Base-by-base conservation (phyloP, 495 filamentous ascomycete genomes). In the Recurvomyces mirabilis region DNA sequence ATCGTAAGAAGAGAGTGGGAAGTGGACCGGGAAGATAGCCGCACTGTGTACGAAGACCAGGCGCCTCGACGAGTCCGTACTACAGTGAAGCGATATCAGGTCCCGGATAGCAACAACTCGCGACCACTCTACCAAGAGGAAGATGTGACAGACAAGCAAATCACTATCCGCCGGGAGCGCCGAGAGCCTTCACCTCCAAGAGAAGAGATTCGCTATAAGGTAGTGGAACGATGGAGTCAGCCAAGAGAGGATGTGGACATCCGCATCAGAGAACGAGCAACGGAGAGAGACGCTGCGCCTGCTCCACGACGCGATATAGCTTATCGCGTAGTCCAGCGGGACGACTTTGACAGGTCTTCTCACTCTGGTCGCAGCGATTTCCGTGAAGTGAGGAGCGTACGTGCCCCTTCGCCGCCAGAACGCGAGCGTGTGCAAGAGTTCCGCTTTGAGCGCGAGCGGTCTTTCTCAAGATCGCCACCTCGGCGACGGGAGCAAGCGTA, bases 1-100 rank as follows among this genome's bases (percentile, higher is more conserved):
- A n/a, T n/a, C n/a, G n/a, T n/a, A n/a, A n/a, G n/a, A n/a, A n/a
- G n/a, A n/a, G n/a, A n/a, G 3, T 17, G 34, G 1, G 49, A 47
- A n/a, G 20, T 15, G 9, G 38, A 44, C 9, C 33, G 33, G 9
- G 33, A 36, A 6, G 17, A 12, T n/a, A n/a, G n/a, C 11, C 10
- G 33, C 33, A 36, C 10, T n/a, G 51, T n/a, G n/a, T n/a, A n/a
- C n/a, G n/a, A n/a, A n/a, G n/a, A n/a, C n/a, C n/a, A 49, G n/a
- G 39, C 51, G 45, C 46, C 51, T 32, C 18, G 35, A n/a, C 29
- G 53, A 24, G 41, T 48, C 31, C 64, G 55, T 51, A 63, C 61
- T 33, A 67, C 64, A 2, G 60, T 67, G 26, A 59, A 60, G 35
- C 59, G 63, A 28, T 67, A 67, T 51, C 59, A 60, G 44, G 51